Evolutionary conservation across 192 early-diverging fungal species (phyloP).

Genomic region (Podila epicladia): DNA sequence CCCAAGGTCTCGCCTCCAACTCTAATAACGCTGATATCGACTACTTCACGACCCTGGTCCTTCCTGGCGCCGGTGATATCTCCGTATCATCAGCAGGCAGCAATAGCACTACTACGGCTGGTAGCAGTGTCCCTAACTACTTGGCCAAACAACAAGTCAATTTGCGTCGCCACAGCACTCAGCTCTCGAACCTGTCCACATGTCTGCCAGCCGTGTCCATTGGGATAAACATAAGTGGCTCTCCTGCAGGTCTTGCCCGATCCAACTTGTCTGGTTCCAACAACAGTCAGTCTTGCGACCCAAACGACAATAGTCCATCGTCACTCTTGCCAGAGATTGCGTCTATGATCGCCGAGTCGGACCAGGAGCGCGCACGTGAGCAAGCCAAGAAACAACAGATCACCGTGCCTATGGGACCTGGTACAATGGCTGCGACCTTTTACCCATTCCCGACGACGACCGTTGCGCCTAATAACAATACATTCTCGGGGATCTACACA

Average conservation of each 20-base stretch:
- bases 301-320: neutral
- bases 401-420: neutral
- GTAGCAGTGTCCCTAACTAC: constrained; percentile 13
- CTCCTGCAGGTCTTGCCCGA: neutral
- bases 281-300: neutral
- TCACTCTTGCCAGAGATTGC: constrained; percentile 3
- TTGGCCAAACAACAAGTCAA: constrained; percentile 19
- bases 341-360: neutral
- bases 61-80: constrained; percentile 4
- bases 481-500: neutral
- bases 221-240: neutral
- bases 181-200: constrained; percentile 12
- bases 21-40: neutral
- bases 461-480: neutral
- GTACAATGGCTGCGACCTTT: neutral
- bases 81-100: neutral
- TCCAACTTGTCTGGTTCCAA: neutral
- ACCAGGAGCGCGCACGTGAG: constrained; percentile 1
- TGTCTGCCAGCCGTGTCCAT: neutral
- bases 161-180: constrained; percentile 9
- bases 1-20: neutral
- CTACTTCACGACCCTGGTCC: constrained; percentile 8
- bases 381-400: neutral
- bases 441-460: neutral
- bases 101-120: neutral